Evolutionary conservation across 202 grass and related monocot genomes (phyloP), one percentile per base, ranked within the genome.

Genomic region (Brachypodium distachyon): DNA sequence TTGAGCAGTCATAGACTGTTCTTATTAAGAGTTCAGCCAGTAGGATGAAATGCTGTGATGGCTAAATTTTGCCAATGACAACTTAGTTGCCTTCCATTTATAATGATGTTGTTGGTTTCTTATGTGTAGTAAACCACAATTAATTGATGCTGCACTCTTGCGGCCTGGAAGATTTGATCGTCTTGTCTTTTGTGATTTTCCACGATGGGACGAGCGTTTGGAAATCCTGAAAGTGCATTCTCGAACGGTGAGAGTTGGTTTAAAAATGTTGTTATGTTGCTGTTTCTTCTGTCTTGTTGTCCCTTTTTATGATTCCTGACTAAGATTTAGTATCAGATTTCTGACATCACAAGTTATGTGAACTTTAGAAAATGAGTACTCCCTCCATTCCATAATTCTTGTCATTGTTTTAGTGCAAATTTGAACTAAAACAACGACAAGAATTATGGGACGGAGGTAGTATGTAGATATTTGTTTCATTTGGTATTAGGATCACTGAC

Each of bases 161-260:
- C 82, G 90, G 57, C 94, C 94, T 72, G 94, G 94, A 84, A 84
- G 94, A 56, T 93, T 97, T 83, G 94, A 97, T 84, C 88, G 90
- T 74, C 86, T 97, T 87, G 71, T 97, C 28, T 93, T 91, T 74
- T 97, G 94, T 78, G 94, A 91, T 91, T 97, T 97, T 64, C 94
- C 94, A 61, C 59, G 79, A 64, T 89, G 85, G 77, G 77, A 85
- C 41, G 94, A 97, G 36, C 83, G 94, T 27, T 70, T 93, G 34
- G 94, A 91, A 83, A 97, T 93, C 83, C 86, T 93, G 64, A 86
- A 83, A 38, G 94, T 97, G 71, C 90, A 93, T 75, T 85, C 94
- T 66, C 84, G 80, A 71, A 90, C 50, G 89, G 95, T 97, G 55
- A 84, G 81, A 12, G 62, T 81, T 67, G 6, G 22, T 67, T 11